Conservation (phyloP, 2,329 filamentous ascomycete genomes). For the Geosmithia putterillii region DNA sequence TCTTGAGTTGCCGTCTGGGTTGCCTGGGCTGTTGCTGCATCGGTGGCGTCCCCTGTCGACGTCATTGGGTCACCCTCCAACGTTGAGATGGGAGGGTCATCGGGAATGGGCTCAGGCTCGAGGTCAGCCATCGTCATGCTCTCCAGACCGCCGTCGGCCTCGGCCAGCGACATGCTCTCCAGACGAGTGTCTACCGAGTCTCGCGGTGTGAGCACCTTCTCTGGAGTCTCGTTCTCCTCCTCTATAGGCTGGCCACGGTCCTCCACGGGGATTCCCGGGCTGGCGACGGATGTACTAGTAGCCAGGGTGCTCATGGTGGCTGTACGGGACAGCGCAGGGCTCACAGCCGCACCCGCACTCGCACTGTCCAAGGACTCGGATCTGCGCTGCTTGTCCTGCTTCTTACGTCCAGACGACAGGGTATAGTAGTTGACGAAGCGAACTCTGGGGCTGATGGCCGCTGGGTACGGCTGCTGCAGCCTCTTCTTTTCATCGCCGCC, state of each 20-base stretch:
- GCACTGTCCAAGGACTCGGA: background rate
- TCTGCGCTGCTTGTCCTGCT: slow-evolving; percentile 16
- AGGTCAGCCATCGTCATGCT: background rate
- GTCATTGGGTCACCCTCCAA: background rate
- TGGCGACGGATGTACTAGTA: too few species aligned
- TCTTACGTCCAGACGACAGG: slow-evolving; percentile 62
- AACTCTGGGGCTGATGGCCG: slow-evolving; percentile 33
- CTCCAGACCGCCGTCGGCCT: background rate
- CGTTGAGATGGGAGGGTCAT: background rate
- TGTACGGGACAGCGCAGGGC: background rate
- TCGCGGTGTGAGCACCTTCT: background rate
- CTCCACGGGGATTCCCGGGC: background rate
- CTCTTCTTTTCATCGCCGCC: background rate
- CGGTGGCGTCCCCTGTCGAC: background rate
- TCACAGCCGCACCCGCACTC: too few species aligned
- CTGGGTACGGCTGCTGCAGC: background rate
- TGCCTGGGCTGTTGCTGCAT: background rate
- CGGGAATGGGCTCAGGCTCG: background rate
- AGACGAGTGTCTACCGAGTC: background rate
- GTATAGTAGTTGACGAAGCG: slow-evolving; percentile 89
- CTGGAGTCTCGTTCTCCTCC: background rate
- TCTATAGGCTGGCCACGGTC: background rate
- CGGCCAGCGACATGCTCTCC: background rate
- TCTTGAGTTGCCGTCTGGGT: background rate
- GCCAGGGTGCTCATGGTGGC: background rate